phyloP scores from a whole-genome alignment of 2,329 filamentous ascomycete genomes.

The Nemania sp. region DNA sequence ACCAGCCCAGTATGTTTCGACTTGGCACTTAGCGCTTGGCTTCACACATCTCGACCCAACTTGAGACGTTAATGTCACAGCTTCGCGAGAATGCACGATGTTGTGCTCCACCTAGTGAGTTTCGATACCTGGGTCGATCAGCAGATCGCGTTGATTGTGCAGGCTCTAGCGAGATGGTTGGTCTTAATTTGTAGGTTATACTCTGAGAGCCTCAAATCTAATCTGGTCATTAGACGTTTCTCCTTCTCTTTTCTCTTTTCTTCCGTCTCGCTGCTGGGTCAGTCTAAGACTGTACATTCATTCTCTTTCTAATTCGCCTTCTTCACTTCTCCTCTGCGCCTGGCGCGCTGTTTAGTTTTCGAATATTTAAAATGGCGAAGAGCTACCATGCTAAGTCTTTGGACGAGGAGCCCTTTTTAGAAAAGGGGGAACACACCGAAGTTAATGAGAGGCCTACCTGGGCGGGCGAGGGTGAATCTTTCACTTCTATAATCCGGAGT shows the following conservation, averaged over 20 bases:
- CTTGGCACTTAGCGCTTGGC: slow-evolving; percentile 38
- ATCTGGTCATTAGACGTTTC: not conserved
- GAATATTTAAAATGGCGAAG: slow-evolving; percentile 50
- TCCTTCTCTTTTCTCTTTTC: slow-evolving; percentile 20
- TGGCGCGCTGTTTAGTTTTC: slow-evolving; percentile 45
- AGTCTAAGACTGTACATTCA: slow-evolving; percentile 10
- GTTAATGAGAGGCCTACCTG: slow-evolving; percentile 46
- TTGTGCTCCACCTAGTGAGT: slow-evolving; percentile 32
- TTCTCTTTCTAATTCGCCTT: slow-evolving; percentile 27
- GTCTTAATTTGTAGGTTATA: slow-evolving; percentile 2
- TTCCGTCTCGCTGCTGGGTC: slow-evolving; percentile 29
- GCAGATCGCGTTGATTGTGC: slow-evolving; percentile 20
- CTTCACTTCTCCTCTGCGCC: slow-evolving; percentile 44
- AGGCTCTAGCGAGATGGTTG: slow-evolving; percentile 39
- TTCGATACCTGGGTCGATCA: slow-evolving; percentile 38
- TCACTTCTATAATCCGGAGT: slow-evolving; percentile 38
- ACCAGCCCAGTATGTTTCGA: slow-evolving; percentile 33
- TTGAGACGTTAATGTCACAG: slow-evolving; percentile 46
- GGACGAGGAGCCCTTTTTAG: slow-evolving; percentile 55
- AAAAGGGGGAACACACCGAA: slow-evolving; percentile 42
- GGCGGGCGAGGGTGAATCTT: slow-evolving; percentile 32
- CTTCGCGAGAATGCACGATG: slow-evolving; percentile 32
- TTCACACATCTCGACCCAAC: slow-evolving; percentile 40
- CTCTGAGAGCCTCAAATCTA: slow-evolving; percentile 3
- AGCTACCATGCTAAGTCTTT: slow-evolving; percentile 53